Base-by-base conservation (phyloP, 2,329 filamentous ascomycete genomes). In the Albophoma yamanashiensis region DNA sequence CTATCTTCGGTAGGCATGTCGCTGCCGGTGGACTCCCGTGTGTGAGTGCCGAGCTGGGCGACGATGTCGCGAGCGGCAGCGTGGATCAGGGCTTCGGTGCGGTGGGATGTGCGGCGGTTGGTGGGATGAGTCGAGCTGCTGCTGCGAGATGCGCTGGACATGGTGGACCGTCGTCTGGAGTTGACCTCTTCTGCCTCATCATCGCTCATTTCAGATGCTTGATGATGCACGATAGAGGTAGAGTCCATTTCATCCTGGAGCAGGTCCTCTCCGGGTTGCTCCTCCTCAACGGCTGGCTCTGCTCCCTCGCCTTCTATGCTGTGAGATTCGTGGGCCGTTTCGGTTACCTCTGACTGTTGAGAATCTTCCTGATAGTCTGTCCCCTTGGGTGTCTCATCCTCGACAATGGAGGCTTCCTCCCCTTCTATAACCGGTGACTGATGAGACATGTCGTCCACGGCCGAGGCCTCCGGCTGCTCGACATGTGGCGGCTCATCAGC, bases 71-170 rank as follows among this genome's bases (percentile, higher is more conserved):
- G 73, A 1, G 81, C 81, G 0, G 80, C 81, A 31, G 76, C 77
- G 39, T 82, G 79, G 61, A 84, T 83, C 42, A 82, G 71, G 8
- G 78, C 80, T 64, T 83, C 79, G 2, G 81, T 80, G 6, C 76
- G 72, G 12, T 71, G 66, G 1, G 78, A 80, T 1, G 73, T 69
- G n/a, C 75, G 74, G 34, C 76, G 69, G 22, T 69, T 62, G n/a
- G 66, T 67, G 53, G 52, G 56, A 25, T 62, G 61, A 2, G 65
- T 68, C 25, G 58, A 63, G 25, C 68, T 64, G 22, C 65, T 67
- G 53, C 47, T 58, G 39, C 62, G 61, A 2, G 65, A 68, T 22
- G 58, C 64, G 14, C 62, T 63, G 14, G 68, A 70, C 45, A 61
- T 56, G 42, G 63, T 65, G 27, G 69, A 71, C 9, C 60, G 42